A percentile compares a stretch with the other conserved stretches of the same genome.
These are phyloP conservation scores for Prunella vulgaris DNA, from an alignment of 257 asterid genomes.

Conservation along the genomic window DNA sequence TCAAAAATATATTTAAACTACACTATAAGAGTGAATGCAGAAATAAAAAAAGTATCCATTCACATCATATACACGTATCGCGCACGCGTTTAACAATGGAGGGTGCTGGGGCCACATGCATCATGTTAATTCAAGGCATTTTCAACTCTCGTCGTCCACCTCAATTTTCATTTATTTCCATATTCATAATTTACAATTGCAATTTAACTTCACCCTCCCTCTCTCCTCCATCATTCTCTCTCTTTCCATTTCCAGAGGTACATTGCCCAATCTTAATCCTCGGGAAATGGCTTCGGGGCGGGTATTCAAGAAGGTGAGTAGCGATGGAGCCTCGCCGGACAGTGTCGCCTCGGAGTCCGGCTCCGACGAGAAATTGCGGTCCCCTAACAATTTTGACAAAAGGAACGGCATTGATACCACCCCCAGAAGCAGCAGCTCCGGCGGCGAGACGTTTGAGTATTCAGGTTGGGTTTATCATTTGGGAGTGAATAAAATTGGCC, in stretches of 20 bases:
- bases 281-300: slow-evolving; percentile 34
- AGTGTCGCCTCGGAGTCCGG: slow-evolving; percentile 51
- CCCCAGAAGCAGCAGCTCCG: slow-evolving; percentile 28
- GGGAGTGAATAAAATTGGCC: slow-evolving; percentile 75
- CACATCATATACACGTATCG: too few species aligned
- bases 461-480: slow-evolving; percentile 82
- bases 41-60: too few species aligned
- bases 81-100: too few species aligned
- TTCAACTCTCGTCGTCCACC: too few species aligned
- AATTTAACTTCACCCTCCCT: not conserved
- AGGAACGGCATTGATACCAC: slow-evolving; percentile 9
- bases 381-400: slow-evolving; percentile 1
- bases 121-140: too few species aligned
- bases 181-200: not conserved
- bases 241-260: too few species aligned
- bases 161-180: too few species aligned
- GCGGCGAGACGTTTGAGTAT: slow-evolving; percentile 43
- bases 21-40: too few species aligned
- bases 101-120: too few species aligned
- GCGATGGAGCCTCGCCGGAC: slow-evolving; percentile 43
- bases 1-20: too few species aligned
- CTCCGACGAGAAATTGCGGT: slow-evolving; percentile 31
- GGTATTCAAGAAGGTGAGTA: slow-evolving; percentile 27
- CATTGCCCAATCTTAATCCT: slow-evolving; percentile 27
- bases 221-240: not conserved